Base-by-base conservation (phyloP, 345 rosid species). In the Linum lewisii region DNA sequence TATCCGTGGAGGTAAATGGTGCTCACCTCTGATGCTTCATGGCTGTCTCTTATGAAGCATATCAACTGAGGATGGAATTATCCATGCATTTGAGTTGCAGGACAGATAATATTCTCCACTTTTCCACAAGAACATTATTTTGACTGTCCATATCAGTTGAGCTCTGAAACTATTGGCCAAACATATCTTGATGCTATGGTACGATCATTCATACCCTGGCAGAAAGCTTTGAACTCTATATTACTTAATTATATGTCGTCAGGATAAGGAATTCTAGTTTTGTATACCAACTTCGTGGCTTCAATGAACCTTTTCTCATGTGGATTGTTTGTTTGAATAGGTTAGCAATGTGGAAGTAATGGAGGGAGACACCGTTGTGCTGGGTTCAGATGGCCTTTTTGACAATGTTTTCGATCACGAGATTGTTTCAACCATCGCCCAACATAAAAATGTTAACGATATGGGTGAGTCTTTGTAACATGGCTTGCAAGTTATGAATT, bases 321-420 rank as follows among this genome's bases (percentile, higher is more conserved):
- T 20, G 51, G n/a, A 38, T 57, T 59, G 51, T 34, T 29, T 59
- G 34, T 29, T 26, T 5, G 25, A 5, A 74, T 59, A 91, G 96
- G 81, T 92, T 61, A 81, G 81, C 73, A 74, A 64, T 51, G 68
- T 86, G 67, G 84, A 83, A 63, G 56, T 86, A 60, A 58, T 58
- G 59, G 85, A 84, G 61, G 84, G 91, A 64, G 95, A 88, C 58
- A 72, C 66, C 54, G 62, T 86, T 7, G 84, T 92, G 63, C 82
- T 91, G 92, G 95, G 96, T 25, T 84, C 96, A 1, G 95, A 86
- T 65, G 98, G 98, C 21, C 93, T 92, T 13, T 92, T 84, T 20
- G 98, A 92, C 75, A 88, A 88, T 24, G 77, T 84, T 20, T 92
- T 86, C 29, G 92, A 86, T 70, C 69, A 76, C 21, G 98, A 92